Base-by-base conservation (phyloP, 129 eudicot species). In the Pulicaria dysenterica region DNA sequence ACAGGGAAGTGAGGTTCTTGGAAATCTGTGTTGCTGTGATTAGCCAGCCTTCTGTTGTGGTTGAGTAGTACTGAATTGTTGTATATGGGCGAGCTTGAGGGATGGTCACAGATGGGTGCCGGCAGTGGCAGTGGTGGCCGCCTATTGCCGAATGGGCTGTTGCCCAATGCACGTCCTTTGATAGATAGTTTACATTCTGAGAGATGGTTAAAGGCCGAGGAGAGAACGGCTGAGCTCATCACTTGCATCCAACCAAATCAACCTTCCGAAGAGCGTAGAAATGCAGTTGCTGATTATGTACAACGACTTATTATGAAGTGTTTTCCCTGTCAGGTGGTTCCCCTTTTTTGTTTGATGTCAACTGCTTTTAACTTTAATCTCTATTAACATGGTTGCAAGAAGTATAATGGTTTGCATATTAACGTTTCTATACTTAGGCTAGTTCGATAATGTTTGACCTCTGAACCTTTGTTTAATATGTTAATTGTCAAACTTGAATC, bases 251-350 rank as follows among this genome's bases (percentile, higher is more conserved):
- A 95, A 73, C 99, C 99, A 6, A 91, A 90, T 77, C 94, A 81
- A 55, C 88, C 92, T 8, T 95, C 99, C 0, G 96, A 91, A 65
- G 85, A 78, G 42, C 89, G 91, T 3, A 79, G 97, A 59, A 88
- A 83, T 80, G 97, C 99, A 1, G 97, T 95, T 64, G 99, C 97
- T 15, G 96, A 90, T 81, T 91, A 88, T 64, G 99, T 95, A 72
- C 97, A 95, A 64, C 83, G 99, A 59, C 94, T 95, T 63, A 95
- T 95, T 12, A 83, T 54, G 84, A 84, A 84, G 83, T 91, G 97
- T 75, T 90, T 95, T 60, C 96, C 96, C 11, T 95, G 99, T 70
- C 84, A 90, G 99, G 99, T 94, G 8, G 69, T 66, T 67, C 24
- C 39, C 31, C 31, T 24, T 10, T 39, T 36, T 34, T 43, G 55